Percentiles rank a stretch among this genome's conserved stretches.
Conservation (phyloP, 345 rosid species). For the Bruguiera sexangula region DNA sequence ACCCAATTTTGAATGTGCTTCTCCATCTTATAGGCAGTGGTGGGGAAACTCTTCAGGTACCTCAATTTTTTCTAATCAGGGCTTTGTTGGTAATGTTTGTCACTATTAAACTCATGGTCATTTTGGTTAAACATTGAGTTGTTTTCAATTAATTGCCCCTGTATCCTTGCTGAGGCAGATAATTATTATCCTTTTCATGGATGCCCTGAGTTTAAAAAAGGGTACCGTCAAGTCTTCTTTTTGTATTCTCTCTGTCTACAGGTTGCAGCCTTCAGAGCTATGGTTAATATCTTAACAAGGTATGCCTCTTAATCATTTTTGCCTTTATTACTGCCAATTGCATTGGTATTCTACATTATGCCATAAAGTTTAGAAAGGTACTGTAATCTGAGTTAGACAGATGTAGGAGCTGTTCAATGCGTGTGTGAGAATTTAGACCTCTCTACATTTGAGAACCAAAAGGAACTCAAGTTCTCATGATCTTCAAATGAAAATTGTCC, state of each 20-base stretch:
- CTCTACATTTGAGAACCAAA: too few species aligned
- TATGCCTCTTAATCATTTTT: slow-evolving; percentile 24
- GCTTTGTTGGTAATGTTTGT: background rate
- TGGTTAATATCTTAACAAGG: slow-evolving; percentile 98
- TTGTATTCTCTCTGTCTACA: slow-evolving; percentile 30
- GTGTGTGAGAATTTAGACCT: background rate
- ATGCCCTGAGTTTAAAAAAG: slow-evolving; percentile 10
- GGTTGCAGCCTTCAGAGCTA: slow-evolving; percentile 99
- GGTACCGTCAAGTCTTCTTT: slow-evolving; percentile 24
- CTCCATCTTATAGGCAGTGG: slow-evolving; percentile 99
- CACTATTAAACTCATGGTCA: too few species aligned
- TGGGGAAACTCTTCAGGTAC: slow-evolving; percentile 99
- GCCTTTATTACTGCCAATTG: background rate
- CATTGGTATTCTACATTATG: background rate
- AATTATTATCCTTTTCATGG: background rate
- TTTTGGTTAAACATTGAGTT: background rate
- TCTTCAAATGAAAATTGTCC: too few species aligned
- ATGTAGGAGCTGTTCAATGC: background rate
- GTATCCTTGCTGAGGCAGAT: slow-evolving; percentile 8
- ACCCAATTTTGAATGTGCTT: slow-evolving; percentile 93
- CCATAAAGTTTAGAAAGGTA: background rate
- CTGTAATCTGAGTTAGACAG: background rate
- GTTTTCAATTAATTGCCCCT: background rate
- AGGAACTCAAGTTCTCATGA: too few species aligned
- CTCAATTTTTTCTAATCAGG: slow-evolving; percentile 14